A percentile compares a stretch with the other conserved stretches of the same genome.
phyloP scores from a whole-genome alignment of 306 rosid genomes.

The Begonia masoniana region DNA sequence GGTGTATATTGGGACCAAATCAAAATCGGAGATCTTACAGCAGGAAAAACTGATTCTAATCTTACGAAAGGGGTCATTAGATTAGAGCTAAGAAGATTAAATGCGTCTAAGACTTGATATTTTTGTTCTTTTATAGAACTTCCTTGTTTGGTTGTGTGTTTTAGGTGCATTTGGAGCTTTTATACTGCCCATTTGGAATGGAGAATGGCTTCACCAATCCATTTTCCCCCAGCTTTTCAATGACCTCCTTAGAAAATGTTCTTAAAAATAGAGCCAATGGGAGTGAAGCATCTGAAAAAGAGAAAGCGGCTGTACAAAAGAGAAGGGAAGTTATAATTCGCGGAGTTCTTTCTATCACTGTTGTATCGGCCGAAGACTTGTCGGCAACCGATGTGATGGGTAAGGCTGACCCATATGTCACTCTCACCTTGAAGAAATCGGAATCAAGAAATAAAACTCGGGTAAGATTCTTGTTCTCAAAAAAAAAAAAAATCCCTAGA shows the following conservation, averaged over 20 bases:
- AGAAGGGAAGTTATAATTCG: constrained; percentile 75
- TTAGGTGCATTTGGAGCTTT: constrained; percentile 90
- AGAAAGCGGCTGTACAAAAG: constrained; percentile 45
- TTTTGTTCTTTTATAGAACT: background rate
- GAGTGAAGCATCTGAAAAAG: constrained; percentile 43
- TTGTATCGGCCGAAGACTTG: constrained; percentile 94
- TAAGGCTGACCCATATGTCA: constrained; percentile 84
- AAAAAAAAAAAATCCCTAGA: no score
- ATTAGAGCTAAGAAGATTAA: constrained; percentile 2
- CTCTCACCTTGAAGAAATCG: constrained; percentile 77
- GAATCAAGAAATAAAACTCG: constrained; percentile 69
- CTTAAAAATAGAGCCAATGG: constrained; percentile 54
- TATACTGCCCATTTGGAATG: constrained; percentile 72
- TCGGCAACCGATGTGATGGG: constrained; percentile 75
- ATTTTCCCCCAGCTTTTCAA: constrained; percentile 38
- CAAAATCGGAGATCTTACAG: no score
- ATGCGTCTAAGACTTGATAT: background rate
- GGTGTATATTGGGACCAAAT: no score
- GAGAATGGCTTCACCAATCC: constrained; percentile 69
- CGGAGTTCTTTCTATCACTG: constrained; percentile 77
- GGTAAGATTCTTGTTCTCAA: constrained; percentile 29
- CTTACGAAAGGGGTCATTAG: background rate
- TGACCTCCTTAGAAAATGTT: constrained; percentile 89
- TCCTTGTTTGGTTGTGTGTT: constrained; percentile 12
- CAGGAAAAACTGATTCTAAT: background rate